Evolutionary conservation across 1,284 basidiomycete species (phyloP), one percentile per base, ranked within the genome.

Genomic region (Salmacisia buchloeana): DNA sequence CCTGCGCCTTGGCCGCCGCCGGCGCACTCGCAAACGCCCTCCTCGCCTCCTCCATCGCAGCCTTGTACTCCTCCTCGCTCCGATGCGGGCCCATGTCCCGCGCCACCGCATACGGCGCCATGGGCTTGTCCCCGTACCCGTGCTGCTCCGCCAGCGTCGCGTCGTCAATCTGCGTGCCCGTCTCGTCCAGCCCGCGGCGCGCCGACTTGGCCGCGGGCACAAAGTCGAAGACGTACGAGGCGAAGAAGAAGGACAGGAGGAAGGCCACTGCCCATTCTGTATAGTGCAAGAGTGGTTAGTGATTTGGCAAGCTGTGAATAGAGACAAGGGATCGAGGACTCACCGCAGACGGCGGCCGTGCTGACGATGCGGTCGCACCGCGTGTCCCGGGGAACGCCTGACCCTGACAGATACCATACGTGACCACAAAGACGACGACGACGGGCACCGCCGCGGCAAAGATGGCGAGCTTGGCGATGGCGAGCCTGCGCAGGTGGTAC

Each of bases 341-440:
- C 49, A 54, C 49, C 49, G 59, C 66, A 73, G 0, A 81, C 80
- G 0, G 82, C 83, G 0, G 82, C 82, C 0, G 77, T 81, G 0
- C 80, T 81, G 12, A 82, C 81, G 62, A 83, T 71, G 1, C 67
- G 62, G 67, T 84, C 78, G 73, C 83, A 83, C n/a, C 70, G 59
- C 3, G 70, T 45, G 66, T 75, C 63, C 65, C 64, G 5, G 63
- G 63, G n/a, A 64, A 52, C 2, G 69, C 69, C 10, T 70, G 38
- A 0, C 73, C 72, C 1, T 65, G 45, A 59, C 80, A 80, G 2
- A 63, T 64, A 13, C 66, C 74, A 63, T 84, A 84, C 9, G 78
- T 78, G 0, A 71, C 75, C n/a, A 76, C 82, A 58, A 85, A 85
- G 0, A 74, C 72, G 62, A 85, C 81, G 3, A 83, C 83, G 33